A percentile compares a stretch with the other conserved stretches of the same genome.
Conservation (phyloP, 352 stramenopile genomes). For the Peronospora belbahrii region DNA sequence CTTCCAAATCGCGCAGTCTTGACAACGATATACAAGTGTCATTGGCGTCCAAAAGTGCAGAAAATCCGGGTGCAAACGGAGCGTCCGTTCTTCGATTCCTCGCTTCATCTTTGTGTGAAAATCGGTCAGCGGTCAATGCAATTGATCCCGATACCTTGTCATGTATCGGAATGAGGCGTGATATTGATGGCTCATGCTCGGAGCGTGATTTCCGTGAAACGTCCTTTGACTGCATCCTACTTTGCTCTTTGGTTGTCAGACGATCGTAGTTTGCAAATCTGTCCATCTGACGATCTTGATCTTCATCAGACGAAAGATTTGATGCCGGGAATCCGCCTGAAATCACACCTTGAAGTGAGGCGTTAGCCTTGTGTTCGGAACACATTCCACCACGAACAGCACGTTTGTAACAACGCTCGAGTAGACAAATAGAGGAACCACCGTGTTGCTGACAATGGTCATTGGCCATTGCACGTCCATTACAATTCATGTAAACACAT, state of each 20-base stretch:
- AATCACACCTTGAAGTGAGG: conserved; percentile 2
- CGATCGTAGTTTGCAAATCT: background rate
- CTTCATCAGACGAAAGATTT: conserved; percentile 6
- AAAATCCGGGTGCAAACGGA: background rate
- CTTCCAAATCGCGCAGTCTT: conserved; percentile 1
- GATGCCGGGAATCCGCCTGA: conserved; percentile 1
- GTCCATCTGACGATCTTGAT: background rate
- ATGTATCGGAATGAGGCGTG: background rate
- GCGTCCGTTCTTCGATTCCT: background rate
- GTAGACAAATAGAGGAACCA: conserved; percentile 23
- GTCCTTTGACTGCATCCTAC: background rate
- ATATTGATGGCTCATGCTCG: background rate
- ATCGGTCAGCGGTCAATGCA: background rate
- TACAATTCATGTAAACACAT: conserved; percentile 32
- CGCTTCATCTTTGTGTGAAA: background rate
- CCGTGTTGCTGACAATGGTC: conserved; percentile 40
- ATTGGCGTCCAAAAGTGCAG: conserved; percentile 6
- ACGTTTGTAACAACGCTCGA: conserved; percentile 16
- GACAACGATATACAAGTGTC: conserved; percentile 3
- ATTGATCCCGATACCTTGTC: background rate
- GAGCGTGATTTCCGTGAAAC: background rate
- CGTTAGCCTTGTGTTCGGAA: conserved; percentile 18
- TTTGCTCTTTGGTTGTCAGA: background rate
- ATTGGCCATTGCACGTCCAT: conserved; percentile 34
- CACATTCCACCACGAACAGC: conserved; percentile 25